phyloP scores from a whole-genome alignment of 78 protist species.

The Dictyostelium citrinum region DNA sequence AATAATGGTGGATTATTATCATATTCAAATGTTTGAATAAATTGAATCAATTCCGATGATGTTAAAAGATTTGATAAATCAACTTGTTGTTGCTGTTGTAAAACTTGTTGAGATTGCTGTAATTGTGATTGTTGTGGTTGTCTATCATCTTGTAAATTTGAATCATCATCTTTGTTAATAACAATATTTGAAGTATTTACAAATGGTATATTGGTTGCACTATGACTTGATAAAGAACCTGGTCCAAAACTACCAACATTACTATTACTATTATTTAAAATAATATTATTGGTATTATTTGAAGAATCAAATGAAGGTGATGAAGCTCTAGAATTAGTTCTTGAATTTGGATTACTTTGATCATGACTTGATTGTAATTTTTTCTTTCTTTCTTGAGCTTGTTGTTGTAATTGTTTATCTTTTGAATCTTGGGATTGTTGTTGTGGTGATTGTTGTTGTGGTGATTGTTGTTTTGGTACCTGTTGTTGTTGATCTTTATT shows the following conservation, averaged over 20 bases:
- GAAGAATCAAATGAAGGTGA: slow-evolving; percentile 50
- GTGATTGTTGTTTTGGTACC: not conserved
- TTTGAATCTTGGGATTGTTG: not conserved
- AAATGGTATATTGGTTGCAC: not conserved
- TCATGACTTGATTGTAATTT: not conserved
- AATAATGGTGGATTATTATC: slow-evolving; percentile 37
- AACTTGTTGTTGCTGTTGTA: not conserved
- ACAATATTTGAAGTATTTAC: not conserved
- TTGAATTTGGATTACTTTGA: slow-evolving; percentile 29
- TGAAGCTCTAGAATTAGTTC: slow-evolving; percentile 53
- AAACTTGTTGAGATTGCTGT: not conserved
- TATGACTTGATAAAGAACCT: not conserved
- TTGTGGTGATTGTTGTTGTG: not conserved
- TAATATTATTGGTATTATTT: not conserved
- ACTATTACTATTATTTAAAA: not conserved
- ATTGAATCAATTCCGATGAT: slow-evolving; percentile 14
- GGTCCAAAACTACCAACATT: not conserved
- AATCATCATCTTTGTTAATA: not conserved
- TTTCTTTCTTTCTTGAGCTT: not conserved
- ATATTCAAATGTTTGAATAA: slow-evolving; percentile 35
- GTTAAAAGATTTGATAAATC: not conserved
- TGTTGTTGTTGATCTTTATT: not conserved
- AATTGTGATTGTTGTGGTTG: not conserved
- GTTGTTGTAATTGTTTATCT: slow-evolving; percentile 2
- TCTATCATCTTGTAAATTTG: not conserved